These are phyloP conservation scores for Penicillium sp. DNA, from an alignment of 2,329 filamentous ascomycete species.

Conservation along the genomic window DNA sequence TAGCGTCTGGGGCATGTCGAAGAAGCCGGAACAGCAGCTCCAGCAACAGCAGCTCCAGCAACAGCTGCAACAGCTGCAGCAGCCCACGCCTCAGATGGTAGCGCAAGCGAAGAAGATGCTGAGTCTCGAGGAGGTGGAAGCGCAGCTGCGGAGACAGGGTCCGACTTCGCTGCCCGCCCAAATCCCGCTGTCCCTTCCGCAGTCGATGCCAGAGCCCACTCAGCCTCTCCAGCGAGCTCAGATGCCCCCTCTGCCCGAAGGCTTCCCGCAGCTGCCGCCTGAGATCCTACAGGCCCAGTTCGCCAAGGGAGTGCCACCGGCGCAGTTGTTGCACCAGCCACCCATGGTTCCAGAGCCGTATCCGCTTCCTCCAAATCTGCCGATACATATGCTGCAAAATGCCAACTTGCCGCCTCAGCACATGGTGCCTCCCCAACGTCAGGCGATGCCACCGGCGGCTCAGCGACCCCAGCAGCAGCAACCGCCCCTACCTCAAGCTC, in stretches of 20 bases:
- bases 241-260: constrained; percentile 24
- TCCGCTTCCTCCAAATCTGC: no score
- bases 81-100: no score
- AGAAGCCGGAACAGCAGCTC: no score
- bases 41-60: no score
- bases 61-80: no score
- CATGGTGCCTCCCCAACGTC: constrained; percentile 33
- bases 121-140: constrained; percentile 94
- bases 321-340: no score
- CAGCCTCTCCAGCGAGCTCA: constrained; percentile 29
- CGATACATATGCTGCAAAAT: constrained; percentile 71
- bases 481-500: constrained; percentile 28
- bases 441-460: constrained; percentile 28
- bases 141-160: constrained; percentile 80
- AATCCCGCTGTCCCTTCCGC: no score
- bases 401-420: constrained; percentile 54
- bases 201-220: constrained; percentile 26
- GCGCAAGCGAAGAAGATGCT: no score
- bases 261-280: constrained; percentile 32
- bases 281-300: constrained; percentile 42
- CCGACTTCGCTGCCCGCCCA: no score
- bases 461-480: constrained; percentile 30
- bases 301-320: constrained; percentile 33
- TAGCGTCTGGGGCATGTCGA: constrained; percentile 74
- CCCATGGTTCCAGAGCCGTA: no score